phyloP scores from a whole-genome alignment of 2,329 filamentous ascomycete genomes.

The Fusarium compactum region DNA sequence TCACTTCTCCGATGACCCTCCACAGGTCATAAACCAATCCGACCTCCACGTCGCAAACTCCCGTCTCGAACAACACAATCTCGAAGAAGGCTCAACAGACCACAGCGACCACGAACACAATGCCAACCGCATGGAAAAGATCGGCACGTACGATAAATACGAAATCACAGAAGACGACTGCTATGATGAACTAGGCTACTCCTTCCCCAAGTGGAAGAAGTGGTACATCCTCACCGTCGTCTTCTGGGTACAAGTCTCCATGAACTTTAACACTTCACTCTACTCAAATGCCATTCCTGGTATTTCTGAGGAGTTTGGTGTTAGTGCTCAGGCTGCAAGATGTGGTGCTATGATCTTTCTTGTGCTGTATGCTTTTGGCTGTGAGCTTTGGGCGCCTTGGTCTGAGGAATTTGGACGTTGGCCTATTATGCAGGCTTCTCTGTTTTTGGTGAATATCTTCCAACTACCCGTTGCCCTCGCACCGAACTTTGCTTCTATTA shows the following conservation, averaged over 20 bases:
- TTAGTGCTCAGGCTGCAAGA: constrained; percentile 76
- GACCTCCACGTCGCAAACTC: constrained; percentile 54
- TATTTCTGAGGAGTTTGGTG: constrained; percentile 74
- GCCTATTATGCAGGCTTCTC: constrained; percentile 77
- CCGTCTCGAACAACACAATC: constrained; percentile 43
- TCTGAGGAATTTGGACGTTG: constrained; percentile 84
- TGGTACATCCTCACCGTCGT: constrained; percentile 80
- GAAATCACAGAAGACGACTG: constrained; percentile 70
- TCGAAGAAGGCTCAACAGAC: constrained; percentile 51
- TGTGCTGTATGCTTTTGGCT: constrained; percentile 84
- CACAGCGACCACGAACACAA: constrained; percentile 52
- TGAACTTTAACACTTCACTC: constrained; percentile 83
- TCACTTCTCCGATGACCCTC: constrained; percentile 54
- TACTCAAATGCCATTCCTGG: constrained; percentile 77
- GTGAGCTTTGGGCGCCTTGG: constrained; percentile 90
- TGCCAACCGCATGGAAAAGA: constrained; percentile 50
- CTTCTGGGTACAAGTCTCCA: constrained; percentile 79
- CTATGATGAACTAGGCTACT: constrained; percentile 73
- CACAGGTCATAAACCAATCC: constrained; percentile 53
- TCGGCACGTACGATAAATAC: constrained; percentile 56
- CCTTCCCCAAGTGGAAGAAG: constrained; percentile 72
- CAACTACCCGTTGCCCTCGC: constrained; percentile 79
- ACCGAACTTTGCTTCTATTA: constrained; percentile 76
- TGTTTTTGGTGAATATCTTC: constrained; percentile 83
- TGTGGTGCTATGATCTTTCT: constrained; percentile 83